A percentile compares a stretch with the other conserved stretches of the same genome.
These are phyloP conservation scores for Lasiodiplodia theobromae DNA, from an alignment of 2,329 filamentous ascomycete species.

Conservation along the genomic window DNA sequence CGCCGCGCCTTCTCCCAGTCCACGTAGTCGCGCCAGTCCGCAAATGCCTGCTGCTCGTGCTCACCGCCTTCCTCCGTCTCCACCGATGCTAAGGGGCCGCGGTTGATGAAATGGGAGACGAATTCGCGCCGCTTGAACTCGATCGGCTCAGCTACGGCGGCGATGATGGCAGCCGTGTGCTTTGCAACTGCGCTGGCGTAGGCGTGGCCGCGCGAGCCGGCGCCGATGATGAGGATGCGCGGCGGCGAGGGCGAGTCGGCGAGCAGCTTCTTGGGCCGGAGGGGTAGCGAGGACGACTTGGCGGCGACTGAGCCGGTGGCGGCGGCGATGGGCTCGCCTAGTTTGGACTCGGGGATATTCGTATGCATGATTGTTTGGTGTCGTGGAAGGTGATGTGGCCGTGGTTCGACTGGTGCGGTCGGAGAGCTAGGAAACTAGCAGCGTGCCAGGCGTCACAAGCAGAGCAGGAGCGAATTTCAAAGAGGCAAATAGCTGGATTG, in stretches of 20 bases:
- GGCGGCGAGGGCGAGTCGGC: slow-evolving; percentile 19
- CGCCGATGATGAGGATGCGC: slow-evolving; percentile 48
- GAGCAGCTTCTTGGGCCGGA: slow-evolving; percentile 16
- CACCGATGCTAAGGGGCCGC: slow-evolving; percentile 41
- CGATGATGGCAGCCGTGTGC: slow-evolving; percentile 65
- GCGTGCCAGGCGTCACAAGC: slow-evolving; percentile 1
- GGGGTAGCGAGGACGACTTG: not conserved
- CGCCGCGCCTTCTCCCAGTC: slow-evolving; percentile 72
- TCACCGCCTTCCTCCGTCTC: slow-evolving; percentile 60
- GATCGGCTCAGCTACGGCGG: slow-evolving; percentile 82
- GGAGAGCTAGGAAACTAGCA: not conserved
- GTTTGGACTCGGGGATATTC: not conserved
- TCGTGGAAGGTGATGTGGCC: not conserved
- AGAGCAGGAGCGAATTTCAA: not conserved
- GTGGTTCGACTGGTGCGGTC: not conserved
- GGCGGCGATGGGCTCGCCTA: slow-evolving; percentile 4
- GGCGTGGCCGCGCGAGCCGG: slow-evolving; percentile 46
- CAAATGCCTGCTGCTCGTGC: slow-evolving; percentile 56
- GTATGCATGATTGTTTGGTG: slow-evolving; percentile 11
- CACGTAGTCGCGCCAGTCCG: slow-evolving; percentile 78
- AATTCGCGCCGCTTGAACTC: slow-evolving; percentile 77
- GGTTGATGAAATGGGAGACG: slow-evolving; percentile 72
- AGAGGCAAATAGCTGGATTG: not conserved
- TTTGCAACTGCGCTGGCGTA: slow-evolving; percentile 41
- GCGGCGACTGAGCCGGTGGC: not conserved